Conservation (phyloP, 2,329 filamentous ascomycete genomes). For the Arthrinium puccinioides region DNA sequence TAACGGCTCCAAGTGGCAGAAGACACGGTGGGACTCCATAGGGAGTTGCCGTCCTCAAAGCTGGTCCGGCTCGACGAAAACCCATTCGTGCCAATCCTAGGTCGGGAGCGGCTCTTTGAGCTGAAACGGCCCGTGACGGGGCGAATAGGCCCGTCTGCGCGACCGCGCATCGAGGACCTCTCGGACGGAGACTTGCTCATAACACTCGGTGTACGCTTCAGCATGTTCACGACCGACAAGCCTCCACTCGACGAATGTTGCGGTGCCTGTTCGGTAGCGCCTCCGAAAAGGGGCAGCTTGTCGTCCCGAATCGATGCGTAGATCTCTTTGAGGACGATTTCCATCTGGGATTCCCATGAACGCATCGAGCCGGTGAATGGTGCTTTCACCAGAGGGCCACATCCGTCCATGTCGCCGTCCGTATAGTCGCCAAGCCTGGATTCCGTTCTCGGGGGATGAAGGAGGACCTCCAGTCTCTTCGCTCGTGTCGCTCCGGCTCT, state of each 20-base stretch:
- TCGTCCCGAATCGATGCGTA: constrained; percentile 85
- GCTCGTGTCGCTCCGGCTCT: constrained; percentile 18
- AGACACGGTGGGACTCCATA: constrained; percentile 78
- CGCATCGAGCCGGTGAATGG: constrained; percentile 69
- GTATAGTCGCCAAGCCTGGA: constrained; percentile 30
- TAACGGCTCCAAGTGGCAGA: constrained; percentile 97
- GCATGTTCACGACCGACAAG: constrained; percentile 67
- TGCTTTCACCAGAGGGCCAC: constrained; percentile 70
- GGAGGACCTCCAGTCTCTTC: constrained; percentile 30
- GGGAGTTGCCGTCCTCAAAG: constrained; percentile 80
- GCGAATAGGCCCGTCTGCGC: constrained; percentile 52
- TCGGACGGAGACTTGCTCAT: constrained; percentile 92
- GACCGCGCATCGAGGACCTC: constrained; percentile 61
- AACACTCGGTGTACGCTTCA: constrained; percentile 83
- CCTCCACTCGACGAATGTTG: constrained; percentile 36
- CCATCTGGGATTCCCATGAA: constrained; percentile 83
- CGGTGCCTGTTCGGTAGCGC: constrained; percentile 35
- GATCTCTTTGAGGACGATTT: constrained; percentile 85
- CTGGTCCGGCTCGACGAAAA: constrained; percentile 90
- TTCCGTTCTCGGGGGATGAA: constrained; percentile 42
- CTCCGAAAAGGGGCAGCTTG: constrained; percentile 78
- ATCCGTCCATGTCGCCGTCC: constrained; percentile 41
- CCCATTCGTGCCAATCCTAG: constrained; percentile 69
- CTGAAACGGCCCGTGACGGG: constrained; percentile 63
- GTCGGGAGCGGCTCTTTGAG: constrained; percentile 78